A percentile compares a stretch with the other conserved stretches of the same genome.
These are phyloP conservation scores for Cronartium quercuum DNA, from an alignment of 1,284 basidiomycete genomes.

Conservation along the genomic window DNA sequence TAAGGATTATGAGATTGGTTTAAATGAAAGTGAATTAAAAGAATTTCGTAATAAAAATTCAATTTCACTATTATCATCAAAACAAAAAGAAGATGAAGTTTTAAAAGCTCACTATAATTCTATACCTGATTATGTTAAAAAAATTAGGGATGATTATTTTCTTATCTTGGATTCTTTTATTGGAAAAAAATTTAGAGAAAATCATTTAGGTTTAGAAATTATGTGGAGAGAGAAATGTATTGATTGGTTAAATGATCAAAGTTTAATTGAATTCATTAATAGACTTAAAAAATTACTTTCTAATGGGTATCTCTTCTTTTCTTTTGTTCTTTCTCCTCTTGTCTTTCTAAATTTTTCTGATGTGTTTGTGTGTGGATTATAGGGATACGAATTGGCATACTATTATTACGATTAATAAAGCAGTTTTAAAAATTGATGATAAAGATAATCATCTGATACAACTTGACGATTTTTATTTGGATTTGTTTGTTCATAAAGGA, in stretches of 20 bases:
- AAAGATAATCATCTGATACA: conserved; percentile 4
- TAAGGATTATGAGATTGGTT: too few relatives aligned
- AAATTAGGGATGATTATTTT: conserved; percentile 23
- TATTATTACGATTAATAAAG: conserved; percentile 23
- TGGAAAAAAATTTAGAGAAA: conserved; percentile 16
- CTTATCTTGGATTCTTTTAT: conserved; percentile 15
- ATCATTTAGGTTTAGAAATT: conserved; percentile 23
- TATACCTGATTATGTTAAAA: conserved; percentile 3
- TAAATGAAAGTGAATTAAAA: too few relatives aligned
- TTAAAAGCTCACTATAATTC: too few relatives aligned
- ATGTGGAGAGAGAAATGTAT: conserved; percentile 26
- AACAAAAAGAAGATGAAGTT: too few relatives aligned
- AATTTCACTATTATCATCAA: too few relatives aligned
- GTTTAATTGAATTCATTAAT: conserved; percentile 12
- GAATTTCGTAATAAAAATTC: too few relatives aligned
- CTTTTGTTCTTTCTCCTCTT: too few relatives aligned
- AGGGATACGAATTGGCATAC: conserved; percentile 35
- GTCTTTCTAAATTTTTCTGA: too few relatives aligned
- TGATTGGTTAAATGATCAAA: conserved; percentile 18
- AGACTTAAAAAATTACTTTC: conserved; percentile 5
- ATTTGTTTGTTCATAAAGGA: neutral
- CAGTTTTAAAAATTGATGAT: too few relatives aligned
- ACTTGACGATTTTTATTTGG: conserved; percentile 1
- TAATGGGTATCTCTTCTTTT: conserved; percentile 4
- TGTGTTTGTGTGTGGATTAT: too few relatives aligned